phyloP scores from a whole-genome alignment of 257 asterid species.

The Solanum piurae region DNA sequence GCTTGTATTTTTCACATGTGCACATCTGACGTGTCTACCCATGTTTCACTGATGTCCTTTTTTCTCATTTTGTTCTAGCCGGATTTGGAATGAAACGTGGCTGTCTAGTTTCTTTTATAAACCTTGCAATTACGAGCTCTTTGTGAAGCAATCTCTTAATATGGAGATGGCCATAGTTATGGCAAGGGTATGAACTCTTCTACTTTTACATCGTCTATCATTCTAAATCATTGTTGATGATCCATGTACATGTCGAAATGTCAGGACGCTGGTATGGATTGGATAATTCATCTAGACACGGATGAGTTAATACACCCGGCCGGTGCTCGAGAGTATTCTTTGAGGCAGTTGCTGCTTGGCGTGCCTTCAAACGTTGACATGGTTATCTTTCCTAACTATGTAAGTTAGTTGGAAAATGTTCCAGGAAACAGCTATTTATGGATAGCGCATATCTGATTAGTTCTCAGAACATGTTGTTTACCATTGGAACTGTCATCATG shows the following conservation, averaged over 20 bases:
- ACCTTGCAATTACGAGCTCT: conserved; percentile 97
- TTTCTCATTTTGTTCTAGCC: conserved; percentile 36
- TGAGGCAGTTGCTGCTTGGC: conserved; percentile 75
- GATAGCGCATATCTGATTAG: neutral
- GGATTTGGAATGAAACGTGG: conserved; percentile 98
- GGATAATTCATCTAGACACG: conserved; percentile 97
- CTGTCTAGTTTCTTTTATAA: conserved; percentile 86
- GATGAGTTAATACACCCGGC: conserved; percentile 95
- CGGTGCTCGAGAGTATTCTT: conserved; percentile 83
- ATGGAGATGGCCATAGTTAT: conserved; percentile 96
- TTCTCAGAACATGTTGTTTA: neutral
- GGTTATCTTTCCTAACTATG: conserved; percentile 96
- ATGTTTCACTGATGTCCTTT: neutral
- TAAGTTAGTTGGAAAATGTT: conserved; percentile 23
- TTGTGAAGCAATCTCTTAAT: conserved; percentile 91
- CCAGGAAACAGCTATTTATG: neutral
- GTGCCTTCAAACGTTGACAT: conserved; percentile 86
- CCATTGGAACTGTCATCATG: neutral
- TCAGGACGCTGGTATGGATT: conserved; percentile 85
- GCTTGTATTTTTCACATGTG: neutral
- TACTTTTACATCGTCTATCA: neutral
- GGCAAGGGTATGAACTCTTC: conserved; percentile 68
- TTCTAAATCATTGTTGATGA: neutral
- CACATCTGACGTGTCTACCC: neutral
- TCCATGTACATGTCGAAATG: neutral